A percentile compares a stretch with the other conserved stretches of the same genome.
Conservation (phyloP, 106 monocot genomes). For the Platanthera guangdongensis region DNA sequence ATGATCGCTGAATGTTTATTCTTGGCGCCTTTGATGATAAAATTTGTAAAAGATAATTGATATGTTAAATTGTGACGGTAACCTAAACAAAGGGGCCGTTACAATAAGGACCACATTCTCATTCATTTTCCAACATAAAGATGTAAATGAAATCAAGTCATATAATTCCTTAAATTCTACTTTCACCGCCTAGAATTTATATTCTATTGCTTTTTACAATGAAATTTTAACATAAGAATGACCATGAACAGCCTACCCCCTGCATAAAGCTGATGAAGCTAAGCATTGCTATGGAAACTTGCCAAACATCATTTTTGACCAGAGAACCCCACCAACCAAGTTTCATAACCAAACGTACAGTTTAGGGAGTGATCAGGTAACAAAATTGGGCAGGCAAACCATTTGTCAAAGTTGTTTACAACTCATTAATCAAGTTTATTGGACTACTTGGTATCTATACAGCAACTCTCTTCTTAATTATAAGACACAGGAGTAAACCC, state of each 20-base stretch:
- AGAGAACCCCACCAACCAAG: background rate
- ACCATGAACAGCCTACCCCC: background rate
- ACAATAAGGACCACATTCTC: background rate
- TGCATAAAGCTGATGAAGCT: background rate
- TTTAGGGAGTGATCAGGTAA: too few relatives aligned
- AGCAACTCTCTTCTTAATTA: too few relatives aligned
- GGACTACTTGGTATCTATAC: too few relatives aligned
- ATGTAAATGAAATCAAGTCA: background rate
- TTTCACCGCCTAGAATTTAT: background rate
- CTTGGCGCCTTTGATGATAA: too few relatives aligned
- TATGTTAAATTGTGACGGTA: too few relatives aligned
- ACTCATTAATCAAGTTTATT: too few relatives aligned
- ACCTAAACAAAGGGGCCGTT: too few relatives aligned
- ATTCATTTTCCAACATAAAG: background rate
- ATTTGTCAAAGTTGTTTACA: too few relatives aligned
- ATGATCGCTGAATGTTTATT: too few relatives aligned
- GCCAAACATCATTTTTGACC: background rate
- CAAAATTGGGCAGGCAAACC: too few relatives aligned
- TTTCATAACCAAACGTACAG: background rate
- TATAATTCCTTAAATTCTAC: background rate
- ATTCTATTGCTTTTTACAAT: background rate
- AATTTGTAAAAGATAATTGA: too few relatives aligned
- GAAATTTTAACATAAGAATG: background rate
- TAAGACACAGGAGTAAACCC: too few relatives aligned
- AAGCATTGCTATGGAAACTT: background rate